Evolutionary conservation across 2,329 filamentous ascomycete genomes (phyloP), one percentile per base, ranked within the genome.

Genomic region (Cordyceps farinosa): DNA sequence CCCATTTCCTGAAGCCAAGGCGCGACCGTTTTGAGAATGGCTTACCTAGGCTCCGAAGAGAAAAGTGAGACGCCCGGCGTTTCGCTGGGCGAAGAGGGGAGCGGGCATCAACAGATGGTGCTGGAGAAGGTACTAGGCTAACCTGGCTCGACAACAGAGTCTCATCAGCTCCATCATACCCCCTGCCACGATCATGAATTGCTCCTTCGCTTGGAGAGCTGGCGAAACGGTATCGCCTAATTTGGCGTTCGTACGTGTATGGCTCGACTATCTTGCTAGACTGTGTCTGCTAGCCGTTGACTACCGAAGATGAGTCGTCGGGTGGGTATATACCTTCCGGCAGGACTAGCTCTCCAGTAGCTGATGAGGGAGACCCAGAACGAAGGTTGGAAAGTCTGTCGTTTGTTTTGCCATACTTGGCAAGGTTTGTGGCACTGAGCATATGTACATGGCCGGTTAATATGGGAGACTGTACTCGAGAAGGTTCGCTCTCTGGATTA

Each of bases 1-100:
- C 74, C 60, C 74, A 67, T 55, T 68, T 72, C 32, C 73, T 70
- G 34, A 76, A 61, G 1, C 70, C 66, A n/a, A 73, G 63, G 0
- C 68, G 67, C 1, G 67, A 68, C 5, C 71, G 67, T 55, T 73
- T 71, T 7, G 68, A 64, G 15, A 74, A 63, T 17, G 71, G 66
- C 29, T 63, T 68, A 6, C 68, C 66, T 9, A 74, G 47, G 62
- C 69, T 74, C 27, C 67, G 67, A 29, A 75, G 64, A 10, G 72
- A 74, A 61, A 74, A 72, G 3, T 68, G 61, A 0, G 74, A 75
- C 2, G 73, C 68, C 29, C 71, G 72, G 38, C 74, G 73, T 58
- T 76, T 76, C 7, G 64, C 64, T n/a, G 48, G 64, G n/a, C 64
- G 67, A 6, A 61, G 62, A 34, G 58, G 59, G n/a, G 61, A 45